Evolutionary conservation across 2,329 filamentous ascomycete genomes (phyloP), one percentile per base, ranked within the genome.

Genomic region (Macroventuria anomochaeta): DNA sequence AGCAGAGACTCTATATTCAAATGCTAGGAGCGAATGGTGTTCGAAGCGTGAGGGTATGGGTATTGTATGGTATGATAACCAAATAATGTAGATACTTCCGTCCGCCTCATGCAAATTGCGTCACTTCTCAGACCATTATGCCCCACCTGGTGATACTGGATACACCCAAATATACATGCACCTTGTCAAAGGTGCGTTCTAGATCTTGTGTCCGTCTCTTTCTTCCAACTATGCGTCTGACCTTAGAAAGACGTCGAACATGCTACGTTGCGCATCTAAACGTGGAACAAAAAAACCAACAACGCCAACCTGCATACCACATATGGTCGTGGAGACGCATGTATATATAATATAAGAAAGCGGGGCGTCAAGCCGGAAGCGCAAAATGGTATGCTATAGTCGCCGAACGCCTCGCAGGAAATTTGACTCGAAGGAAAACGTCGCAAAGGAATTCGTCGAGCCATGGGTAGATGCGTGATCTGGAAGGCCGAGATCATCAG

Each of bases 401-500:
- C 62, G 56, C 64, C 60, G 37, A 65, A 71, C 68, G 63, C 68
- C 65, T 49, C 54, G 64, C 64, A 65, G 47, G 50, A 63, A 65
- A 64, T 63, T 62, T 44, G 57, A 58, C 46, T 49, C 44, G 49
- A 57, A 58, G 56, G 57, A 56, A 57, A 43, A 54, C 44, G 60
- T 55, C 52, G 51, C 57, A 68, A 70, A 48, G 62, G 58, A 67
- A 70, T 61, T 71, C 67, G 67, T 71, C 55, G 64, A 57, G 58
- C 55, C 57, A 59, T 62, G 28, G 53, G 52, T 50, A 44, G 15
- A 39, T 34, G 26, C n/a, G 25, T 42, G 46, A 28, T 15, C 23
- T 12, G 26, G 17, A 39, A 40, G 10, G 34, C 15, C 34, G 12
- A 36, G 32, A 43, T 21, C 26, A 48, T 74, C 63, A 76, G 13